phyloP scores from a whole-genome alignment of 2,329 filamentous ascomycete genomes.

The Arthroderma uncinatum region DNA sequence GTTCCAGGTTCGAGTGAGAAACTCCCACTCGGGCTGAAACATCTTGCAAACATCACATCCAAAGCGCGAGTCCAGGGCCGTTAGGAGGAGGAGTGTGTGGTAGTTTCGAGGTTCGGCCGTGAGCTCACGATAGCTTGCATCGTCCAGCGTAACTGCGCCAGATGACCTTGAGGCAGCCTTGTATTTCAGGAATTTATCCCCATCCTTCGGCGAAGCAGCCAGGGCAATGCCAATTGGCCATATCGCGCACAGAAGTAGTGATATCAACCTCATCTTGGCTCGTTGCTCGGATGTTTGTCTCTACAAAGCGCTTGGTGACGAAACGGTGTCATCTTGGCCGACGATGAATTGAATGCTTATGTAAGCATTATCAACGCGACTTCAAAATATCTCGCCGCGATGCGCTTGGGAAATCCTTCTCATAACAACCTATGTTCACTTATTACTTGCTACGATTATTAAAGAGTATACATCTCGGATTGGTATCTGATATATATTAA shows the following conservation, averaged over 20 bases:
- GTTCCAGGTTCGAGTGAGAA: constrained; percentile 75
- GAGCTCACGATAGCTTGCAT: constrained; percentile 62
- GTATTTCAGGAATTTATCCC: constrained; percentile 1
- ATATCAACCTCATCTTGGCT: not conserved
- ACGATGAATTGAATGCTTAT: not conserved
- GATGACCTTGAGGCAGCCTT: constrained; percentile 35
- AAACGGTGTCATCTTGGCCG: constrained; percentile 3
- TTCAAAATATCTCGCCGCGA: not conserved
- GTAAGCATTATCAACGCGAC: not conserved
- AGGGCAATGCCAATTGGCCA: constrained; percentile 1
- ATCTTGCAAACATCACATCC: constrained; percentile 78
- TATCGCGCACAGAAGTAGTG: constrained; percentile 3
- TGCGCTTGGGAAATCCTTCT: not conserved
- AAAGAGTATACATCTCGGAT: not conserved
- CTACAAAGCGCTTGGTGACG: not conserved
- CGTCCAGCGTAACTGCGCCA: constrained; percentile 60
- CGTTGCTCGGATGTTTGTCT: not conserved
- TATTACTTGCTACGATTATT: not conserved
- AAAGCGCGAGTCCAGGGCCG: constrained; percentile 71
- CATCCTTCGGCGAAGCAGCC: not conserved
- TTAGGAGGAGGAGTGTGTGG: constrained; percentile 68
- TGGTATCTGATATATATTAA: not conserved
- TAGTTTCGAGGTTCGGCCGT: constrained; percentile 74
- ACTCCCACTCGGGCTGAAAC: constrained; percentile 88
- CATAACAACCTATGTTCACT: not conserved